Evolutionary conservation across 2,329 filamentous ascomycete genomes (phyloP).

Genomic region (Parasarocladium wereldwijsianum): DNA sequence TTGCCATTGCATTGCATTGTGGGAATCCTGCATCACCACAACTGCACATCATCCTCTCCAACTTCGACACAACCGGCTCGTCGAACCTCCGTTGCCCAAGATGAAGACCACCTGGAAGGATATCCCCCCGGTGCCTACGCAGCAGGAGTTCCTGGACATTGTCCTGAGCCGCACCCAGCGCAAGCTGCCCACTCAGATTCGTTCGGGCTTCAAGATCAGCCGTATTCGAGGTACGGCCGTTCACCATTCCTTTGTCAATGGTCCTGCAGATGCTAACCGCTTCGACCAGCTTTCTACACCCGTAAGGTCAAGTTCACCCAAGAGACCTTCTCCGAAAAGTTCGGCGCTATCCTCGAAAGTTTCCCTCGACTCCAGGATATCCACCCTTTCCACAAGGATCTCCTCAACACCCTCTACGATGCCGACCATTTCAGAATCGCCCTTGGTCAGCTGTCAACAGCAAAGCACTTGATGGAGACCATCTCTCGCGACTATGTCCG

Average conservation of each 20-base stretch:
- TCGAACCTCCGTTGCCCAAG: slow-evolving; percentile 16
- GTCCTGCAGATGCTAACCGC: slow-evolving; percentile 8
- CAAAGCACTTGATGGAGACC: slow-evolving; percentile 92
- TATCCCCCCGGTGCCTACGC: slow-evolving; percentile 78
- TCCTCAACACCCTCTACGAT: slow-evolving; percentile 95
- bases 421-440: slow-evolving; percentile 96
- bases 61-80: slow-evolving; percentile 1
- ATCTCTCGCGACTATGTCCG: slow-evolving; percentile 94
- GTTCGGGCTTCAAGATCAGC: slow-evolving; percentile 85
- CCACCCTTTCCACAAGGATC: slow-evolving; percentile 75
- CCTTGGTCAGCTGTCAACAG: slow-evolving; percentile 85
- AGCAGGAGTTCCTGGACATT: slow-evolving; percentile 95
- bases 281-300: slow-evolving; percentile 65
- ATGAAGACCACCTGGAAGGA: slow-evolving; percentile 57
- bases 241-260: slow-evolving; percentile 4
- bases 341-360: slow-evolving; percentile 76
- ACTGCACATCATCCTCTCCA: background rate
- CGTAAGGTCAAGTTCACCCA: slow-evolving; percentile 97
- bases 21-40: slow-evolving; percentile 1
- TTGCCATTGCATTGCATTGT: too few relatives aligned
- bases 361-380: slow-evolving; percentile 90
- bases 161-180: slow-evolving; percentile 88
- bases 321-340: slow-evolving; percentile 92
- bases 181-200: slow-evolving; percentile 86
- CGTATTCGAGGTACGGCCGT: slow-evolving; percentile 55